These are phyloP conservation scores for Populus tomentosa DNA, from an alignment of 441 rosid species.

Conservation along the genomic window DNA sequence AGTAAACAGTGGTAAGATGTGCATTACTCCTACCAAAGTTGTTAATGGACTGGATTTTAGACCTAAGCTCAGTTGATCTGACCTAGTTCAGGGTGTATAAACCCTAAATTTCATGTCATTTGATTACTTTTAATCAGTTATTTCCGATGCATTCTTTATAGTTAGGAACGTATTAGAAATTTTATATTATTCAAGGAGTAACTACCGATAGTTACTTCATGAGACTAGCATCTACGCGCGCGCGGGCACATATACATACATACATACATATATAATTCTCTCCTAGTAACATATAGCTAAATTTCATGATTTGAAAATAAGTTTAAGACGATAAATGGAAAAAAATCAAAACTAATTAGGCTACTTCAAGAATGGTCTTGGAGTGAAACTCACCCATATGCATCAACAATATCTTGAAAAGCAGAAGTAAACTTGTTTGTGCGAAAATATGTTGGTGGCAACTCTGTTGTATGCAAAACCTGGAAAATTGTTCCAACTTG, in stretches of 20 bases:
- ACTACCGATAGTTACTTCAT: too few species aligned
- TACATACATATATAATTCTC: too few species aligned
- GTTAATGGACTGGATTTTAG: neutral
- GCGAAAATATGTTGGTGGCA: constrained; percentile 72
- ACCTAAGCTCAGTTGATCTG: neutral
- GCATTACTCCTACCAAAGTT: neutral
- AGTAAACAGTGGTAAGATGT: neutral
- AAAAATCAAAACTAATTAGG: neutral
- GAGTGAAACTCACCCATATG: constrained; percentile 62
- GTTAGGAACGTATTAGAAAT: neutral
- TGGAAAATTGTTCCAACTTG: constrained; percentile 73
- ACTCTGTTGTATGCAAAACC: constrained; percentile 56
- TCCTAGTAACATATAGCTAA: neutral
- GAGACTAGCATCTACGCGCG: too few species aligned
- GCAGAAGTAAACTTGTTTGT: constrained; percentile 70
- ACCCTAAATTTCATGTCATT: neutral
- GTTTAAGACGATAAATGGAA: neutral
- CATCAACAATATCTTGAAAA: constrained; percentile 82
- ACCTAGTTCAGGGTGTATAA: neutral
- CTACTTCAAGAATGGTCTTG: neutral
- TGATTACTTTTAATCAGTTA: neutral
- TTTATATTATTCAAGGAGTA: too few species aligned
- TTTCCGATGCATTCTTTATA: neutral
- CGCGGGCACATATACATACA: too few species aligned
- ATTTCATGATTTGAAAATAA: neutral